Evolutionary conservation across 2,329 filamentous ascomycete genomes (phyloP), one percentile per base, ranked within the genome.

Genomic region (Aspergillus costaricaensis): DNA sequence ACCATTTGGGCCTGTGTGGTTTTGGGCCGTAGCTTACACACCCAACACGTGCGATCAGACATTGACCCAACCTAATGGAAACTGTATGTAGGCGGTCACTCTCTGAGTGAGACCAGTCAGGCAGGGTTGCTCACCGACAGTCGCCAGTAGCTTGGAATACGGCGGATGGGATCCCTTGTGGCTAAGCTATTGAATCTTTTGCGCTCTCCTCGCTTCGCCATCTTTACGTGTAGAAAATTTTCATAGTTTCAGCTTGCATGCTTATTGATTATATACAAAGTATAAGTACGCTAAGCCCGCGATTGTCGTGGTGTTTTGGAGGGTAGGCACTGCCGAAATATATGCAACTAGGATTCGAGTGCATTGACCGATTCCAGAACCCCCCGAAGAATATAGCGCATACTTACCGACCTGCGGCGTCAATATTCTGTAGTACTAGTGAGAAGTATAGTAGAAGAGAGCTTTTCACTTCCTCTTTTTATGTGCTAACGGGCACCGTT

Each of bases 101-200:
- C 44, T n/a, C 25, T 9, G 5, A 50, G 47, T 30, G 47, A 50
- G 47, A 50, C 47, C 47, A 50, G 47, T 50, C 47, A 50, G 47
- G 25, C 30, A 32, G 47, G 32, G 15, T 30, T 17, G 25, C 47
- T 58, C 59, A 44, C 41, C 51, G 47, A 19, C 49, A 32, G 41
- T 54, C 38, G 38, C 30, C 21, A 19, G 21, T 17, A 52, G 55
- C 30, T 27, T 50, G n/a, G n/a, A 15, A 52, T 52, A 38, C 38
- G 44, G 54, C 44, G 17, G 49, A 21, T n/a, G 38, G 32, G 43
- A 41, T n/a, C 25, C 12, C 25, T 19, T 21, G 60, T 64, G 60
- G 58, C 60, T 49, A 50, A 44, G 55, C 54, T 62, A 62, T 65
- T 62, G 58, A 62, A 60, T 56, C 50, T 54, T 60, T 49, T 44